Base-by-base conservation (phyloP, 108 stramenopile species). In the Stephanodiscus minutulus region DNA sequence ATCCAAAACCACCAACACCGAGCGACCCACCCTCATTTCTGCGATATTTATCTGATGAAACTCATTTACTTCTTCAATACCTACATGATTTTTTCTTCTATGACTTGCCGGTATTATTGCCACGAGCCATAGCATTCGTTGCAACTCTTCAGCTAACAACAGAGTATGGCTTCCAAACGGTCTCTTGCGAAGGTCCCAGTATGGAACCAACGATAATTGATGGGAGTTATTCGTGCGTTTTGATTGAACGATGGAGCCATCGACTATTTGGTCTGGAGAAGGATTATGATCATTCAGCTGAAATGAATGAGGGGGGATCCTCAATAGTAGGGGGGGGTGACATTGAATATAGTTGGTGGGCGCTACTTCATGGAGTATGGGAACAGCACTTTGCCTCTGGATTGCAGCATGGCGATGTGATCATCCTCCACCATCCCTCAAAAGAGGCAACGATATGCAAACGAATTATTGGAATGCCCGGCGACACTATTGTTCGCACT, bases 191-290 rank as follows among this genome's bases (percentile, higher is more conserved):
- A 86, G 97, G 97, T 7, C 96, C 96, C 9, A 87, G 85, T 60
- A 97, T 97, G 97, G 68, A 90, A 48, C 97, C 97, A 17, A 96
- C 97, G 10, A 90, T 97, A 52, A 88, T 96, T 36, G 78, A 79
- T 68, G 71, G 71, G 5, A 79, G 78, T 54, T 61, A 48, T 59
- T 72, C 78, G n/a, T 37, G 66, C 28, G 74, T 96, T 1, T 65
- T 96, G 60, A 76, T 94, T 69, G 95, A 97, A 48, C 83, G 85
- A 46, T 78, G 87, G 53, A 87, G 90, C 46, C 87, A 88, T 62
- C 76, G 82, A 36, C 49, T 77, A 24, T 87, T 76, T 62, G 88
- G 90, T 33, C 56, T 93, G 37, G 83, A 84, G 49, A 64, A 36
- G 48, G 63, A 66, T 41, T 18, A 64, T 29, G 49, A 79, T 62